Evolutionary conservation across 495 filamentous ascomycete genomes (phyloP), one percentile per base, ranked within the genome.

Genomic region (Annulohypoxylon stygium): DNA sequence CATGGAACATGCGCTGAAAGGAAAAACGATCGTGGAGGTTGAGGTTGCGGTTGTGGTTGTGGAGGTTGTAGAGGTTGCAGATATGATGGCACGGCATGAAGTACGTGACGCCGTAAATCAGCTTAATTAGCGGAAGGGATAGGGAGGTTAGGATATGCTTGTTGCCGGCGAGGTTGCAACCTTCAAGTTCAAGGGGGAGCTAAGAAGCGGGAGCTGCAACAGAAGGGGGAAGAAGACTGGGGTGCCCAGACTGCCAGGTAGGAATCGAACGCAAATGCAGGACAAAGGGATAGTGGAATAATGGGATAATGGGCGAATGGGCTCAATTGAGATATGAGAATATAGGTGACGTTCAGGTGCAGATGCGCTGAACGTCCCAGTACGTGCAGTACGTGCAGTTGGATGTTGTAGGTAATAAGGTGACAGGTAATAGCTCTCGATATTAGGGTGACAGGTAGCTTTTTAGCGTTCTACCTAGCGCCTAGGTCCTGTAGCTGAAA

Each of bases 121-220:
- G 36, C 54, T 64, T 75, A 66, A 62, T 39, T 16, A 37, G 48
- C 26, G 55, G 57, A 43, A 67, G 45, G 23, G 51, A 37, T 36
- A 68, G 61, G 73, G 59, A 71, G 53, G 60, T 62, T 64, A 60
- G 53, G 61, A 63, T 55, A 61, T 61, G 67, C 48, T 71, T 45
- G 68, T 69, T 69, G 73, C 73, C 73, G 73, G 39, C 69, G 60
- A 72, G 57, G 69, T 72, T 72, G 67, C 47, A 72, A 72, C 69
- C 73, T 62, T 64, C 62, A 64, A 55, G 23, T 58, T 62, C 57
- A 59, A 66, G 26, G 68, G 59, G 55, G 34, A 70, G 67, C 62
- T 67, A 67, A 43, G 61, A 47, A 70, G 63, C 34, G 67, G 72
- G 72, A 75, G 67, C 72, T 75, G 72, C 67, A 70, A 57, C 25